Conservation (phyloP, 495 filamentous ascomycete genomes). For the Xylaria grammica region DNA sequence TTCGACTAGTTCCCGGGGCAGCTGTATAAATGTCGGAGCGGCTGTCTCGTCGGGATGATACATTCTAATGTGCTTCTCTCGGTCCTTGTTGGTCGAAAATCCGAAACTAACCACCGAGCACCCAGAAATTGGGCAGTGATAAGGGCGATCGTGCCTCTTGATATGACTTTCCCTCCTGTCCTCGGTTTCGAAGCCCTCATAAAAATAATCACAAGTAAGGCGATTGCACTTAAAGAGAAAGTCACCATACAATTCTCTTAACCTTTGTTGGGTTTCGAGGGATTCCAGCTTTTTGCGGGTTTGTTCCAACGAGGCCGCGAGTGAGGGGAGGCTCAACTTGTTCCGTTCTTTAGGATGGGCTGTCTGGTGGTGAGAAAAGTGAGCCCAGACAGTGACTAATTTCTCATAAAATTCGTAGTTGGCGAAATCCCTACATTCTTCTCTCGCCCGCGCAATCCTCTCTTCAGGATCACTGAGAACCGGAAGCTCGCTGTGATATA, state of each 20-base stretch:
- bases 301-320: not conserved
- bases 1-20: conserved; percentile 6
- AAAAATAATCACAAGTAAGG: conserved; percentile 48
- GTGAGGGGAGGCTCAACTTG: conserved; percentile 12
- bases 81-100: conserved; percentile 44
- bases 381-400: conserved; percentile 30
- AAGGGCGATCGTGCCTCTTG: conserved; percentile 25
- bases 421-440: not conserved
- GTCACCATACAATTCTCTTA: conserved; percentile 45
- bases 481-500: not conserved
- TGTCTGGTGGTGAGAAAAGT: conserved; percentile 28
- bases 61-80: conserved; percentile 42
- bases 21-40: conserved; percentile 7
- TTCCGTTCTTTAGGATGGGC: conserved; percentile 20
- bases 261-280: conserved; percentile 1
- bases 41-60: conserved; percentile 32
- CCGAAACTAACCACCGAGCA: conserved; percentile 42
- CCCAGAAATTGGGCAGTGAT: conserved; percentile 38
- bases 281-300: not conserved
- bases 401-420: conserved; percentile 23
- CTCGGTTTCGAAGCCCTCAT: conserved; percentile 46
- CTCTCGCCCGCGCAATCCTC: not conserved
- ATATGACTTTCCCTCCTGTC: conserved; percentile 39
- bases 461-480: not conserved
- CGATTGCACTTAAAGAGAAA: conserved; percentile 48